Evolutionary conservation across 2,329 filamentous ascomycete species (phyloP), one percentile per base, ranked within the genome.

Genomic region (Aspergillus sp.): DNA sequence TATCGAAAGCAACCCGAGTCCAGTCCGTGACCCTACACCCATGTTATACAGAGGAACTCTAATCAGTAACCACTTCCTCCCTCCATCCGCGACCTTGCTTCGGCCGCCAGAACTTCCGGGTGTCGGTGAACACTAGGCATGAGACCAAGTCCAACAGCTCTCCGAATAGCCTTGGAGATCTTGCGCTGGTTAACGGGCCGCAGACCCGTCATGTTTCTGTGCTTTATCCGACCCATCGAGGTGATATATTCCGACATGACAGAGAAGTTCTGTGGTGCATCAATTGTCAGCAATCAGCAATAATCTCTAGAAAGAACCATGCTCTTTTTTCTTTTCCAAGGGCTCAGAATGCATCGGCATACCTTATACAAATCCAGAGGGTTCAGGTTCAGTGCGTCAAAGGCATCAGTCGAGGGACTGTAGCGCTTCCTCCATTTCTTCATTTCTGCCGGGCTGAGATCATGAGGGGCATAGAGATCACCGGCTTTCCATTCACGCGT

Each of bases 41-140:
- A 44, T 44, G 41, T 49, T 54, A 25, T 51, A 49, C 32, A 50
- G 21, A 50, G 11, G 50, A 23, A 23, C 32, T 13, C 30, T 44
- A 44, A 15, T 60, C 47, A 72, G 48, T 64, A 65, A 42, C 57
- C 63, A 48, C 58, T 57, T 50, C 61, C 58, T 62, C 60, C 61
- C 54, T 73, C 70, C 66, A 70, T 63, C 57, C 68, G 73, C 25
- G 64, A 59, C 65, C 67, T 71, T 48, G 71, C 60, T 52, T 77
- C 72, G 13, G 65, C 62, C 5, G 82, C 80, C 66, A 96, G 75
- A 59, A 96, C 82, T 76, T 96, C 90, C 3, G 95, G 95, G 79
- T 99, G 95, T 66, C 83, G 82, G 80, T 99, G 91, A 58, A 96
- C 89, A 74, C 89, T 96, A 23, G 95, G 95, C 84, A 98, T 92